Evolutionary conservation across 352 stramenopile species (phyloP).

Genomic region (Pythium scleroteichum): DNA sequence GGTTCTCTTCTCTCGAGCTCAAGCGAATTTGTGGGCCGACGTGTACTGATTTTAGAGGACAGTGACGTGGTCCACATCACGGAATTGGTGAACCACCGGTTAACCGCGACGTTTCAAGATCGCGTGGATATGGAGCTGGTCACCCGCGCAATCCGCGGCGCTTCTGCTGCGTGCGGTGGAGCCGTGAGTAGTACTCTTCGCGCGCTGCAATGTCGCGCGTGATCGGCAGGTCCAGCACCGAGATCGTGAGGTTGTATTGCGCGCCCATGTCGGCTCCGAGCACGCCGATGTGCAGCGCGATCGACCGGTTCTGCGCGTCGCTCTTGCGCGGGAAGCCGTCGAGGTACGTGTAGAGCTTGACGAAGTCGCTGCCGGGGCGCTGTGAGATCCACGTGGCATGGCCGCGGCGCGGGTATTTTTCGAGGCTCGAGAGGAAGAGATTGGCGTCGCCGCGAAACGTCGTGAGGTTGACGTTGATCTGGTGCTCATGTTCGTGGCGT

Average conservation of each 20-base stretch:
- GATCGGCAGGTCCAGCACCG: slow-evolving; percentile 58
- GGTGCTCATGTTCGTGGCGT: slow-evolving; percentile 78
- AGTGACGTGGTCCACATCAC: slow-evolving; percentile 1
- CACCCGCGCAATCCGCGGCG: neutral
- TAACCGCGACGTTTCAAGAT: neutral
- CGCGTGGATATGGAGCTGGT: neutral
- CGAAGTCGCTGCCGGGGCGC: slow-evolving; percentile 46
- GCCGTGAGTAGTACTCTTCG: slow-evolving; percentile 59
- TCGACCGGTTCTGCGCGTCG: slow-evolving; percentile 45
- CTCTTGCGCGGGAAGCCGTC: slow-evolving; percentile 69
- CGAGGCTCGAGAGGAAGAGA: slow-evolving; percentile 67
- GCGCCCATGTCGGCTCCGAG: slow-evolving; percentile 37
- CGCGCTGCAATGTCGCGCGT: slow-evolving; percentile 48
- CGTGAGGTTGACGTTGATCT: slow-evolving; percentile 65
- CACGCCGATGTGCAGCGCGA: slow-evolving; percentile 75
- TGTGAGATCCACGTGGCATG: slow-evolving; percentile 76
- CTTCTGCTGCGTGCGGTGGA: slow-evolving; percentile 25
- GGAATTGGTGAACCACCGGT: neutral
- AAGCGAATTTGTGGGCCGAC: neutral
- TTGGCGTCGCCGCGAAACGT: slow-evolving; percentile 53
- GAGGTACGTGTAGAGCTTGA: slow-evolving; percentile 77
- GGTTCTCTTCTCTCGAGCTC: no score
- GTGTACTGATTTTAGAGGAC: neutral
- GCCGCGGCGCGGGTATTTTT: slow-evolving; percentile 61
- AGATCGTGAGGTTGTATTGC: slow-evolving; percentile 53